Conservation (phyloP, 441 rosid genomes). For the Populus tomentosa region DNA sequence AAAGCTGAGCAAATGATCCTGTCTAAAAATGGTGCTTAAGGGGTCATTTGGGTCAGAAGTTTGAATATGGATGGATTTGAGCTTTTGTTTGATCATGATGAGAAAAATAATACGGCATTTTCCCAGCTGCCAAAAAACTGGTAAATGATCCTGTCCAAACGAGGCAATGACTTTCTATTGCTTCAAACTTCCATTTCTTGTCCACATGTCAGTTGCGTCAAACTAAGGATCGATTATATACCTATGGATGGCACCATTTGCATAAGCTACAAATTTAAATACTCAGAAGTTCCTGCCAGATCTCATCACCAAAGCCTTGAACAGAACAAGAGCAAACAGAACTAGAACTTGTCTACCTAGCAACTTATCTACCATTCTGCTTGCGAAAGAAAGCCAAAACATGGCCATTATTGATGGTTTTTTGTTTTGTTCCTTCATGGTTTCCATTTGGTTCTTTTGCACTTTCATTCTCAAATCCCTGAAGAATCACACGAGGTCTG, state of each 20-base stretch:
- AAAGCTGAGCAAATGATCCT: neutral
- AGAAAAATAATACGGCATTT: neutral
- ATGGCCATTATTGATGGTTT: neutral
- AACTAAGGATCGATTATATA: neutral
- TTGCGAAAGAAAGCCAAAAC: neutral
- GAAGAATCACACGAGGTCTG: neutral
- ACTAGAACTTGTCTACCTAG: neutral
- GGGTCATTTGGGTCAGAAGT: neutral
- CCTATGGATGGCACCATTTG: neutral
- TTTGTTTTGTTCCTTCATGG: neutral
- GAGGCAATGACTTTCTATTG: neutral
- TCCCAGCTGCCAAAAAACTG: neutral
- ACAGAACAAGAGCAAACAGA: neutral
- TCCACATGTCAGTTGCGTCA: neutral
- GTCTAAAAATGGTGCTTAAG: neutral
- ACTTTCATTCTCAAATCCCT: neutral
- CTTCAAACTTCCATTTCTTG: neutral
- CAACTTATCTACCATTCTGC: neutral
- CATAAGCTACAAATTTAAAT: neutral
- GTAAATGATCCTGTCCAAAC: neutral
- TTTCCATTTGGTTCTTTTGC: neutral
- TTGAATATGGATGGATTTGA: neutral
- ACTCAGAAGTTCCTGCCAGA: neutral
- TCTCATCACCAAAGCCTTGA: neutral
- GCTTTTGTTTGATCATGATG: neutral